Evolutionary conservation across 345 rosid species (phyloP), one percentile per base, ranked within the genome.

Genomic region (Tarenaya hassleriana): DNA sequence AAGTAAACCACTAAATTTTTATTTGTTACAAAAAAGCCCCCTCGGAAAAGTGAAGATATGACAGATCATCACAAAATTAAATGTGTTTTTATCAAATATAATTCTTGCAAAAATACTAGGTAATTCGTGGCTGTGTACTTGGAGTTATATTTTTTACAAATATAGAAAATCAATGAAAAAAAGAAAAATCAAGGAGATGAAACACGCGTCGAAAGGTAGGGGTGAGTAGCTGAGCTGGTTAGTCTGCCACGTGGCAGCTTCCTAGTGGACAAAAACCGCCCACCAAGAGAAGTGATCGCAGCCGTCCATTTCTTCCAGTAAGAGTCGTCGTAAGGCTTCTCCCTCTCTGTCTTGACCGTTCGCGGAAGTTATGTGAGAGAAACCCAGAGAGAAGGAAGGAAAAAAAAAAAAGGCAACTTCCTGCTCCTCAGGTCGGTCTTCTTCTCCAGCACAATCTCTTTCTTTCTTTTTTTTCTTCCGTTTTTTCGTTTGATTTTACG

Each of bases 291-390:
- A 59, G 16, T 34, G 58, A 52, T 53, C 51, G 8, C 16, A 52
- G 70, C 70, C 70, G 70, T 66, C 60, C 64, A 66, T 59, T 33
- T 1, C 10, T 52, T 40, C 51, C 37, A 53, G 40, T 21, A 47
- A 34, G 65, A 66, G 60, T 58, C 64, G 70, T 66, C 70, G 58
- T 66, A 24, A 52, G 41, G 60, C 40, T 42, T 41, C 34, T 56
- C 50, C 43, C 34, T 16, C 29, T 24, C 29, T n/a, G n/a, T 24
- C 29, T 24, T 24, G 29, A 24, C 29, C 29, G 29, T 66, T 66
- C 70, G 70, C 52, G 65, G 70, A 66, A 66, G 65, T 66, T 66
- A 21, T 66, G 70, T 53, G 70, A 52, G 61, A 64, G 63, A 64
- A 58, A 52, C 69, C 37, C 55, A 66, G 70, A 54, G 60, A 55